Evolutionary conservation across 495 filamentous ascomycete species (phyloP), one percentile per base, ranked within the genome.

Genomic region (Bacidia rubella): DNA sequence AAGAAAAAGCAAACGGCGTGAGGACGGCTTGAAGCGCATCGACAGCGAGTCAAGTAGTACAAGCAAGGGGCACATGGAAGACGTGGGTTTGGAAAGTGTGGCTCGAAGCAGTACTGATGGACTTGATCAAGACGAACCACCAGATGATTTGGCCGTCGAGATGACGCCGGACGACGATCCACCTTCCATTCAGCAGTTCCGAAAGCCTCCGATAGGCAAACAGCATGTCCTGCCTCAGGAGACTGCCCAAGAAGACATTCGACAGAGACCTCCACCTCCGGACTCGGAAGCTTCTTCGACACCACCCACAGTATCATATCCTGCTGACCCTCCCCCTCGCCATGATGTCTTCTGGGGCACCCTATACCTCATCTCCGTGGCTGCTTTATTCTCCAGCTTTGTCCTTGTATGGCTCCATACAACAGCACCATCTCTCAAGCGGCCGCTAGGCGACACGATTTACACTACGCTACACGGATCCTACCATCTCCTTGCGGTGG

Each of bases 261-360:
- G 19, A 66, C 70, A 45, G 68, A 71, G 43, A 60, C 68, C 38
- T 72, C 72, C 56, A 68, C 74, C 32, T 64, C 57, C 58, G 23
- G 64, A 61, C 2, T 70, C 71, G 2, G 62, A 68, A 20, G 62
- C 66, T 22, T 58, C 61, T 3, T 70, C 68, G 5, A 57, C 78
- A 40, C 75, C 76, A 7, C 71, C 75, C 21, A 68, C 73, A 20
- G 69, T 74, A 12, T 69, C 66, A 4, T 60, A 67, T 21, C 68
- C 68, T 4, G 54, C 65, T 19, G 54, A 69, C 46, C 73, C 79
- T 47, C 72, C 76, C 10, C 74, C 77, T 19, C 60, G 66, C n/a
- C 87, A 97, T 66, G 93, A 98, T 66, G 68, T 75, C 12, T 88
- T 97, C 66, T 98, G 92, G 77, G 86, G 83, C n/a, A 87, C 84